Base-by-base conservation (phyloP, 768 basidiomycete genomes). In the Russula emetica region DNA sequence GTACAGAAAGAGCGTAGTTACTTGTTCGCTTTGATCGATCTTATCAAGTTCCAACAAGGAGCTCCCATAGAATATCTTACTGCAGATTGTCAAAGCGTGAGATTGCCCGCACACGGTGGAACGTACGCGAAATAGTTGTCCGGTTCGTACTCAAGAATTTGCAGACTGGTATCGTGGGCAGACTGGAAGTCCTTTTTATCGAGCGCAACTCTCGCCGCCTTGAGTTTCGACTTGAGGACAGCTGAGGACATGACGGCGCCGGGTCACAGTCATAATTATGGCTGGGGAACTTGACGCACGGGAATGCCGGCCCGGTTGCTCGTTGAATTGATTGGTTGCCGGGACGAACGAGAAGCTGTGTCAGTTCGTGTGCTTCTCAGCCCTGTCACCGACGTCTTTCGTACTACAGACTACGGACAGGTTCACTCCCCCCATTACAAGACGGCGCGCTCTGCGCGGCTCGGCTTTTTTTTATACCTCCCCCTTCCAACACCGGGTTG, bases 91-190 rank as follows among this genome's bases (percentile, higher is more conserved):
- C n/a, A 61, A 67, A 36, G 40, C 5, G 36, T 16, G 60, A 22
- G 56, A 34, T 50, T 34, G 8, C 6, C 6, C 13, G 26, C 34
- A 55, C 50, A 49, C 38, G 22, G 16, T 32, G 42, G 36, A 24
- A 81, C 88, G 70, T 72, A 95, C 93, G 91, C 94, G 70, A 89
- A 86, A 72, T 96, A 96, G 70, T 93, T 94, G 49, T 84, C 82
- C 1, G 87, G 81, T 61, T 97, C 94, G 67, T 84, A 85, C 42
- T 86, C 85, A 20, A 92, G 76, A 10, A 86, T 85, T 66, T 85
- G 81, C 49, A 77, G 72, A 9, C 87, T 84, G n/a, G 85, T 82
- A 67, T 86, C 82, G 64, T 81, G 83, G 13, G 92, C 94, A 22
- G 75, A 75, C 5, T 77, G 72, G 69, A 83, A 94, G 65, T 95